Evolutionary conservation across 2,329 filamentous ascomycete genomes (phyloP).

Genomic region (Fusarium duplospermum): DNA sequence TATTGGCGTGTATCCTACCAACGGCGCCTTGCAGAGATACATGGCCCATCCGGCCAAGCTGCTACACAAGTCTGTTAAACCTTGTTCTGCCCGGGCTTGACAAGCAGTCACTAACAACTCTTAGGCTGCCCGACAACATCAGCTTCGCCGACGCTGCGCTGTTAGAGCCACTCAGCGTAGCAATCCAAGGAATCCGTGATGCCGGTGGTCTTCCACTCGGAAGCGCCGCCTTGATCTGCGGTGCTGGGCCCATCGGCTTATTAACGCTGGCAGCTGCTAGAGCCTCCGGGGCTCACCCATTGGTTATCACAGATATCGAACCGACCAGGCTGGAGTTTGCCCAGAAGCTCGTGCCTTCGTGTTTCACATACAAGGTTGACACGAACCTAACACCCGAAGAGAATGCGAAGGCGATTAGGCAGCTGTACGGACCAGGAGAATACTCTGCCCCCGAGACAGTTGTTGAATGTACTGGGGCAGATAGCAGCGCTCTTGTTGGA

Average conservation of each 20-base stretch:
- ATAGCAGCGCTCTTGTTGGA: neutral
- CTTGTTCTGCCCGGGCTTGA: rapidly evolving
- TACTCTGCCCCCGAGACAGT: neutral
- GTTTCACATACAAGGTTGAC: neutral
- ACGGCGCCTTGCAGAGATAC: too few relatives aligned
- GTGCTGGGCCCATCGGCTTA: too few relatives aligned
- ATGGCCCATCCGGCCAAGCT: too few relatives aligned
- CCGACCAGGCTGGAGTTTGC: neutral
- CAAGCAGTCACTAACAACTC: too few relatives aligned
- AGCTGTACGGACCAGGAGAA: neutral
- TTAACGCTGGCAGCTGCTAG: too few relatives aligned
- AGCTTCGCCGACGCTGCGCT: too few relatives aligned
- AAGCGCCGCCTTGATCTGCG: too few relatives aligned
- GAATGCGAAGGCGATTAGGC: neutral
- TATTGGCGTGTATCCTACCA: neutral
- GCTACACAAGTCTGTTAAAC: too few relatives aligned
- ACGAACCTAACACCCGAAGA: neutral
- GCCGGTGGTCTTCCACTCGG: too few relatives aligned
- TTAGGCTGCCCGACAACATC: too few relatives aligned
- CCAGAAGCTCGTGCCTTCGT: neutral
- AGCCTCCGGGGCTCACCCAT: neutral
- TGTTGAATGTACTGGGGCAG: neutral
- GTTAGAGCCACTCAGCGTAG: too few relatives aligned
- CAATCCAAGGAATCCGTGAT: too few relatives aligned
- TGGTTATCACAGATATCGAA: neutral